Conservation (phyloP, 495 filamentous ascomycete species). For the Monascus purpureus region DNA sequence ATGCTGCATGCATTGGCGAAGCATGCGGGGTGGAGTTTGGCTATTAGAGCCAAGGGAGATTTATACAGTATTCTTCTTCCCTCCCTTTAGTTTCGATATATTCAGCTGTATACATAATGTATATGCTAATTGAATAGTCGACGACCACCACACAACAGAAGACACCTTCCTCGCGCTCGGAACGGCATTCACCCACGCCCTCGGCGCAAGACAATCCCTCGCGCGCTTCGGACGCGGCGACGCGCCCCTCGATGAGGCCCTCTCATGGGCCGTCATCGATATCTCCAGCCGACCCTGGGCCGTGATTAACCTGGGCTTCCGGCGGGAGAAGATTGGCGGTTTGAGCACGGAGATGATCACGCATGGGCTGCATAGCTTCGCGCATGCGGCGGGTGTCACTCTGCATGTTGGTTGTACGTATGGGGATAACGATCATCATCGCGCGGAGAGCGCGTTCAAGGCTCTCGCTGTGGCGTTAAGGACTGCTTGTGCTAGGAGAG, state of each 20-base stretch:
- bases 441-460: slow-evolving; percentile 96
- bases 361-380: slow-evolving; percentile 87
- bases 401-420: slow-evolving; percentile 81
- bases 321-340: slow-evolving; percentile 84
- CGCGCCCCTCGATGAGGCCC: slow-evolving; percentile 85
- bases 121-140: slow-evolving; percentile 41
- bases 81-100: neutral
- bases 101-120: neutral
- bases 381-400: slow-evolving; percentile 78
- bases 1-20: slow-evolving; percentile 97
- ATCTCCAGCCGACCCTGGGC: slow-evolving; percentile 80
- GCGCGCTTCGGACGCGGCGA: slow-evolving; percentile 85
- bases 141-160: slow-evolving; percentile 97
- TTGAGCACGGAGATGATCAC: slow-evolving; percentile 94
- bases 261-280: slow-evolving; percentile 88
- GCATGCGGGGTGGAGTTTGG: slow-evolving; percentile 84
- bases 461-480: slow-evolving; percentile 76
- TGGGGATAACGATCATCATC: slow-evolving; percentile 90
- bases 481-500: slow-evolving; percentile 55
- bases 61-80: slow-evolving; percentile 51
- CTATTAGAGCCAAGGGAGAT: slow-evolving; percentile 70
- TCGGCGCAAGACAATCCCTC: slow-evolving; percentile 63
- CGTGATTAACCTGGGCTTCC: slow-evolving; percentile 67
- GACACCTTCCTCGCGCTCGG: slow-evolving; percentile 89
- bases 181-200: slow-evolving; percentile 61